Evolutionary conservation across 2,329 filamentous ascomycete genomes (phyloP).

Genomic region (Diaporthe helianthi): DNA sequence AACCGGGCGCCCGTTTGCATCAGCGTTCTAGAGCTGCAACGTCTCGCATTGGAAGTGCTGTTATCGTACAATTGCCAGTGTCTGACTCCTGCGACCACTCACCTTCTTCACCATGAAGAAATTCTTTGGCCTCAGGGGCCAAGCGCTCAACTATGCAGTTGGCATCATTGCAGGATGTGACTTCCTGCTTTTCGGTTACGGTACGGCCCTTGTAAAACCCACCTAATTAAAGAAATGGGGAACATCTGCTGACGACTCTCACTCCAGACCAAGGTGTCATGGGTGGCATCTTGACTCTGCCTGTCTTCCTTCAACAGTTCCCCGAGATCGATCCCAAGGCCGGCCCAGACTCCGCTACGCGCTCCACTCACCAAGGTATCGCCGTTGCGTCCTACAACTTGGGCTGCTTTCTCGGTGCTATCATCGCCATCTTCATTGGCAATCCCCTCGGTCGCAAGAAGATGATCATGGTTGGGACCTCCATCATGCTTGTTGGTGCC

Average conservation of each 20-base stretch:
- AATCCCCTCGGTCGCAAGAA: slow-evolving; percentile 50
- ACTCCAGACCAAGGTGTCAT: slow-evolving; percentile 76
- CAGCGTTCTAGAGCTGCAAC: background rate
- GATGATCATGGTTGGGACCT: slow-evolving; percentile 49
- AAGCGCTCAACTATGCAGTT: slow-evolving; percentile 71
- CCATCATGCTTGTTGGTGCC: slow-evolving; percentile 53
- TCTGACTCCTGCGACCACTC: background rate
- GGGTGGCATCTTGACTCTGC: slow-evolving; percentile 75
- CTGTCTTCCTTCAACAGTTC: slow-evolving; percentile 63
- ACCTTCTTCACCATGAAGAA: slow-evolving; percentile 39
- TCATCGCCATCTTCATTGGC: slow-evolving; percentile 45
- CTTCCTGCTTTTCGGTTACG: slow-evolving; percentile 69
- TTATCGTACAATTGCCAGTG: background rate
- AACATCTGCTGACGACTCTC: slow-evolving; percentile 38
- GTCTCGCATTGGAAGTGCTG: background rate
- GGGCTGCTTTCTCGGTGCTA: slow-evolving; percentile 43
- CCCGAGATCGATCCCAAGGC: slow-evolving; percentile 59
- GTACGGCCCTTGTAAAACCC: slow-evolving; percentile 43
- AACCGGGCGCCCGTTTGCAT: background rate
- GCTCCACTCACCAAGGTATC: slow-evolving; percentile 58
- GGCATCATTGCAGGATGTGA: slow-evolving; percentile 76
- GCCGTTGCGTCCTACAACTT: slow-evolving; percentile 45
- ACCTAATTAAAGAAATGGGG: too few relatives aligned
- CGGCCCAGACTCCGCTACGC: slow-evolving; percentile 45
- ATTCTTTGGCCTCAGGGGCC: slow-evolving; percentile 72